These are phyloP conservation scores for Microcyclospora pomicola DNA, from an alignment of 2,329 filamentous ascomycete genomes.

Conservation along the genomic window DNA sequence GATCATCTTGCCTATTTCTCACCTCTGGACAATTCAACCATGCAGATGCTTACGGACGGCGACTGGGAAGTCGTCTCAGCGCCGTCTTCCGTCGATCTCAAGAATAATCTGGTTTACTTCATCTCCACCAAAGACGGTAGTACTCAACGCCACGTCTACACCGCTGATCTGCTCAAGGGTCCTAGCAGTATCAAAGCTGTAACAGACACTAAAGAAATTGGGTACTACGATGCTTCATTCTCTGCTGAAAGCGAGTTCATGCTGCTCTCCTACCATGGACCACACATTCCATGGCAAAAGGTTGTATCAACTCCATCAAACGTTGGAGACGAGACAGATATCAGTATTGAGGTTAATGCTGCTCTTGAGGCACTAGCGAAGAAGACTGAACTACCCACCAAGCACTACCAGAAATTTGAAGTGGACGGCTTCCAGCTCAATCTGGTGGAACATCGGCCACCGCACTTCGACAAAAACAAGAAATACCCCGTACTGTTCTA, in stretches of 20 bases:
- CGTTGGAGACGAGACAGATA: slow-evolving; percentile 43
- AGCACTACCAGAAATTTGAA: slow-evolving; percentile 72
- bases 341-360: slow-evolving; percentile 65
- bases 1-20: slow-evolving; percentile 91
- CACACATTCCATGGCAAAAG: slow-evolving; percentile 79
- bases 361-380: slow-evolving; percentile 54
- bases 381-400: slow-evolving; percentile 66
- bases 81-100: slow-evolving; percentile 63
- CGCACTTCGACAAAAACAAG: slow-evolving; percentile 68
- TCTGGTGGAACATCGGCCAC: slow-evolving; percentile 71
- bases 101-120: slow-evolving; percentile 83
- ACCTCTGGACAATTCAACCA: slow-evolving; percentile 69
- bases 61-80: slow-evolving; percentile 84
- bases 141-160: slow-evolving; percentile 84
- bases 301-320: slow-evolving; percentile 71
- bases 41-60: slow-evolving; percentile 74
- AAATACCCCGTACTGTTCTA: slow-evolving; percentile 91
- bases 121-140: slow-evolving; percentile 73
- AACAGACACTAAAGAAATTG: slow-evolving; percentile 58
- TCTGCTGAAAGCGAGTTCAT: slow-evolving; percentile 70
- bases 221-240: slow-evolving; percentile 73
- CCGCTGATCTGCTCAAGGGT: slow-evolving; percentile 69
- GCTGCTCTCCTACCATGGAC: slow-evolving; percentile 72
- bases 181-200: slow-evolving; percentile 48
- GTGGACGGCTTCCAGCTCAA: slow-evolving; percentile 63